These are phyloP conservation scores for Pyricularia pennisetigena DNA, from an alignment of 2,329 filamentous ascomycete species.

Conservation along the genomic window DNA sequence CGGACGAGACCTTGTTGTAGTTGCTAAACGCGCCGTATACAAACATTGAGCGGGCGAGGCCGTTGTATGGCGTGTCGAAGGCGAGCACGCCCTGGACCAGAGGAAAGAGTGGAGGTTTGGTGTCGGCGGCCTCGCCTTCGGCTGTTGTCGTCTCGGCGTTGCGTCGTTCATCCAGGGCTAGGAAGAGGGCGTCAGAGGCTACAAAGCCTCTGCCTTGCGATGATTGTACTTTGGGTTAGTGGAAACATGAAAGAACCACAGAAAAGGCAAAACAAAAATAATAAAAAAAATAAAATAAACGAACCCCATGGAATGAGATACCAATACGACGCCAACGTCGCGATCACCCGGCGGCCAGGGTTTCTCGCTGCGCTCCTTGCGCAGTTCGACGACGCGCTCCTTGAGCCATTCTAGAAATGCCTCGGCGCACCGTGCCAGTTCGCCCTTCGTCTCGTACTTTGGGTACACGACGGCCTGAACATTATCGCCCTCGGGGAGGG, in stretches of 20 bases:
- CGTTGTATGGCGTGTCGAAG: constrained; percentile 79
- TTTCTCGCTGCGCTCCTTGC: constrained; percentile 58
- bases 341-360: constrained; percentile 72
- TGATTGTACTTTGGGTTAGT: not conserved
- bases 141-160: constrained; percentile 16
- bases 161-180: constrained; percentile 53
- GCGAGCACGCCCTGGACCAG: constrained; percentile 71
- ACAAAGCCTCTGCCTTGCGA: constrained; percentile 57
- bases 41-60: constrained; percentile 49
- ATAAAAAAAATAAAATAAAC: constrained; percentile 7
- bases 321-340: constrained; percentile 67
- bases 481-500: constrained; percentile 45
- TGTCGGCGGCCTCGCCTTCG: not conserved
- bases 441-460: constrained; percentile 63
- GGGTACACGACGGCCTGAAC: constrained; percentile 58
- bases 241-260: not conserved
- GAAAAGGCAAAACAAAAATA: not conserved
- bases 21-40: constrained; percentile 51
- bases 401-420: constrained; percentile 53
- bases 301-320: constrained; percentile 75
- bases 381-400: constrained; percentile 68
- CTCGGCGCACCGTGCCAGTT: constrained; percentile 40
- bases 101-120: constrained; percentile 52
- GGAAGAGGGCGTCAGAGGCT: constrained; percentile 69
- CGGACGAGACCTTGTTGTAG: constrained; percentile 44